Evolutionary conservation across 2,329 filamentous ascomycete genomes (phyloP), one percentile per base, ranked within the genome.

Genomic region (Colletotrichum sp.): DNA sequence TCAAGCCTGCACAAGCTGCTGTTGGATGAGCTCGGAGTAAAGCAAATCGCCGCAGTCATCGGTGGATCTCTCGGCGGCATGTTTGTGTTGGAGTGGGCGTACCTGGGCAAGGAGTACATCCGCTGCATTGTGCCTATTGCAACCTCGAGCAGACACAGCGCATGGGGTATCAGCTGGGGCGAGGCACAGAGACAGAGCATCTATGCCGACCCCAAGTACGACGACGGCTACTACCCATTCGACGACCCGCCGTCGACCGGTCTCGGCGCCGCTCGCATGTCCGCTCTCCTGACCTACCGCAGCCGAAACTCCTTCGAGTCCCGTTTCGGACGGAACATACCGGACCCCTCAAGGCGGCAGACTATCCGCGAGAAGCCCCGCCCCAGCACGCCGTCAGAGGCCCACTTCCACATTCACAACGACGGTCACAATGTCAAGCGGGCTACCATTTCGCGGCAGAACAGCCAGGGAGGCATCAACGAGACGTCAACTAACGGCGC

Each of bases 201-300:
- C 83, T 99, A 99, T 86, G 96, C 95, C 52, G 97, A 99, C 83
- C 97, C 97, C 36, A 99, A 98, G 87, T 99, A 99, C 84, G 96
- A 98, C 77, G 96, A 99, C 81, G 97, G 97, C 60, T 99, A 98
- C 86, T 99, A 99, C 83, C 82, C 92, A 2, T 98, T 97, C 81
- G 90, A 94, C 36, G 95, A 99, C 80, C 96, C 96, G 39, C 97
- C 97, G 1, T 89, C 93, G 0, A 94, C 96, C 1, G 97, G 97
- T 1, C 91, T 99, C 3, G 96, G 96, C 15, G 97, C 97, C 9
- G 97, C 97, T 30, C 95, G 97, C 81, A 99, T 99, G 97, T 95
- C 96, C 73, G 97, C 97, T 3, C 91, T 99, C 49, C 89, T 99
- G 80, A 99, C 97, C 8, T 99, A 99, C 86, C 93, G 97, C 79